Percentiles rank a stretch among this genome's conserved stretches.
Evolutionary conservation across 345 rosid genomes (phyloP).

Genomic region (Mangifera indica): DNA sequence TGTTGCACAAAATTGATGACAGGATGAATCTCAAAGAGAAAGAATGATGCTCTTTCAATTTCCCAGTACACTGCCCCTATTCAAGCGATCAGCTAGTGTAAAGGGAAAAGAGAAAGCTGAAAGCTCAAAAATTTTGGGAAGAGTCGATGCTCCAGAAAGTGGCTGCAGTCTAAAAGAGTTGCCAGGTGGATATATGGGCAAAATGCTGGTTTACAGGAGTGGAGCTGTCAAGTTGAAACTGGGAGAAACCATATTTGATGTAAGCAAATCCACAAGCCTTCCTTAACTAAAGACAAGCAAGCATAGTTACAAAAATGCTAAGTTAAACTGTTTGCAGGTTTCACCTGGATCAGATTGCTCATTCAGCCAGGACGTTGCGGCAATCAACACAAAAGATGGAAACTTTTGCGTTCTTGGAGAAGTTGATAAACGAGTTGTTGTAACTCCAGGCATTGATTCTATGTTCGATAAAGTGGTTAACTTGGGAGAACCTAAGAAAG

Average conservation of each 20-base stretch:
- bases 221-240: constrained; percentile 80
- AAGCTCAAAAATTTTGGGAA: constrained; percentile 27
- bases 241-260: constrained; percentile 72
- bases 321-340: constrained; percentile 50
- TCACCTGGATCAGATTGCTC: constrained; percentile 52
- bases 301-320: neutral
- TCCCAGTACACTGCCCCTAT: constrained; percentile 57
- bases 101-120: constrained; percentile 45
- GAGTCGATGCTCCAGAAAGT: constrained; percentile 21
- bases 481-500: neutral
- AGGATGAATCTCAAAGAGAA: constrained; percentile 45
- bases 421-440: constrained; percentile 43
- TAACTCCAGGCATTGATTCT: constrained; percentile 52
- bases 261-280: constrained; percentile 30
- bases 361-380: constrained; percentile 49
- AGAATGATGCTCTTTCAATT: constrained; percentile 64
- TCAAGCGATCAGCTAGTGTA: constrained; percentile 36
- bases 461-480: constrained; percentile 27
- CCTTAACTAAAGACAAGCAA: neutral
- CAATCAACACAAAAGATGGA: constrained; percentile 40
- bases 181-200: constrained; percentile 70
- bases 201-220: constrained; percentile 77
- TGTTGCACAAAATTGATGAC: constrained; percentile 25
- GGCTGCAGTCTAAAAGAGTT: constrained; percentile 44
- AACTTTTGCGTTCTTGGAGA: constrained; percentile 51